Percentiles rank a stretch among this genome's conserved stretches.
Evolutionary conservation across 1,284 basidiomycete species (phyloP).

Genomic region (Ganoderma lucidum): DNA sequence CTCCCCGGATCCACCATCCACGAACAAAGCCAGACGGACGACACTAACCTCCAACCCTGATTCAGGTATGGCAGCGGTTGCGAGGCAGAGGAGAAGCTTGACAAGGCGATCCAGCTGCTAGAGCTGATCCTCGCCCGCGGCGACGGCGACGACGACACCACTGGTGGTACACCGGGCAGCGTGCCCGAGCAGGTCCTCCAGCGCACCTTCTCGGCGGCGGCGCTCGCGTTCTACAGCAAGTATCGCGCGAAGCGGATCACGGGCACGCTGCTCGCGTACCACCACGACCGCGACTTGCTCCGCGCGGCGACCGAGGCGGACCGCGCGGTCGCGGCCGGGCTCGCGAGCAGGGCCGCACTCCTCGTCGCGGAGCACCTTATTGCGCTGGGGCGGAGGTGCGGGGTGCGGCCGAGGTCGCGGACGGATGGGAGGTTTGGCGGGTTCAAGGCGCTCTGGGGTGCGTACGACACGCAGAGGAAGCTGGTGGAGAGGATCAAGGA

Average conservation of each 20-base stretch:
- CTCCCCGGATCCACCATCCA: not conserved
- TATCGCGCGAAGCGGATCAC: not conserved
- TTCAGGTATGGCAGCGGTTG: not conserved
- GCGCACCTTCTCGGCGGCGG: not conserved
- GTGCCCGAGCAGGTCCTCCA: not conserved
- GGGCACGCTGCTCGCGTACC: not conserved
- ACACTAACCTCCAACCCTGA: not conserved
- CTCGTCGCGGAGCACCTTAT: not conserved
- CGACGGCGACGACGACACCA: not conserved
- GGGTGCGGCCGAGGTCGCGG: not conserved
- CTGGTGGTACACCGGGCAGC: not conserved
- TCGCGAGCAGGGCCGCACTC: not conserved
- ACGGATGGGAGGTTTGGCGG: not conserved
- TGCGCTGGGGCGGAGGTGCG: not conserved
- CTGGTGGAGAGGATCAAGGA: not conserved
- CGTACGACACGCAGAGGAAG: not conserved
- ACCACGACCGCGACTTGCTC: not conserved
- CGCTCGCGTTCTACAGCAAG: slow-evolving; percentile 2
- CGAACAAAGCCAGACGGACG: not conserved
- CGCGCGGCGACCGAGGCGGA: not conserved
- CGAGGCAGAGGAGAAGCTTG: not conserved
- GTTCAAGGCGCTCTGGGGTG: not conserved
- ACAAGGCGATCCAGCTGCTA: not conserved
- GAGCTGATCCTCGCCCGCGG: not conserved
- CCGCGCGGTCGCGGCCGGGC: not conserved